Evolutionary conservation across 2,329 filamentous ascomycete genomes (phyloP).

Genomic region (Fusarium pilosicola): DNA sequence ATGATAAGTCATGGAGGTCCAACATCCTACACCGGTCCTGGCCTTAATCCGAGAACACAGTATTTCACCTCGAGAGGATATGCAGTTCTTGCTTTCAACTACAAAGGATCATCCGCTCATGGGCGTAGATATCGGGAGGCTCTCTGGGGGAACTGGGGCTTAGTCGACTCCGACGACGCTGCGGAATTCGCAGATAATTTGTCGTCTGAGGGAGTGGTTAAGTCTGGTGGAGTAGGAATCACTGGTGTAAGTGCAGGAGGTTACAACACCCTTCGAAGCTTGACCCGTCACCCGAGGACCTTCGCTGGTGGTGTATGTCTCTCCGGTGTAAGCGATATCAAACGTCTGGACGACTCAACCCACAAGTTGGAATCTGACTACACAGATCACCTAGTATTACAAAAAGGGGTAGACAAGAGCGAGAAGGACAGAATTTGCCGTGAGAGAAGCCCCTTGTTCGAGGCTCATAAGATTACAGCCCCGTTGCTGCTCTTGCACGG

Average conservation of each 20-base stretch:
- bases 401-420: slow-evolving; percentile 47
- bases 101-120: slow-evolving; percentile 62
- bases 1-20: slow-evolving; percentile 63
- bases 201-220: slow-evolving; percentile 49
- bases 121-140: slow-evolving; percentile 60
- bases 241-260: slow-evolving; percentile 63
- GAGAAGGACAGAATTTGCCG: slow-evolving; percentile 55
- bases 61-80: slow-evolving; percentile 66
- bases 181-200: slow-evolving; percentile 58
- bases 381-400: slow-evolving; percentile 56
- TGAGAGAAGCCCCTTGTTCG: slow-evolving; percentile 60
- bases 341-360: slow-evolving; percentile 56
- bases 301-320: slow-evolving; percentile 62
- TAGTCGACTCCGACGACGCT: slow-evolving; percentile 61
- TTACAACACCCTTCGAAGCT: slow-evolving; percentile 61
- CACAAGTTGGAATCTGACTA: slow-evolving; percentile 68
- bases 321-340: slow-evolving; percentile 63
- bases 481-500: slow-evolving; percentile 68
- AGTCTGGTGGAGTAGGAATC: slow-evolving; percentile 55
- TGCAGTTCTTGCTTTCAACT: slow-evolving; percentile 61
- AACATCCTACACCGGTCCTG: slow-evolving; percentile 55
- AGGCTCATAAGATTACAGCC: slow-evolving; percentile 58
- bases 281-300: slow-evolving; percentile 56
- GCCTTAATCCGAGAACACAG: slow-evolving; percentile 57
- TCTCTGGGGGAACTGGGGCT: slow-evolving; percentile 61